Evolutionary conservation across 257 asterid species (phyloP).

Genomic region (Cynanchum wilfordii): DNA sequence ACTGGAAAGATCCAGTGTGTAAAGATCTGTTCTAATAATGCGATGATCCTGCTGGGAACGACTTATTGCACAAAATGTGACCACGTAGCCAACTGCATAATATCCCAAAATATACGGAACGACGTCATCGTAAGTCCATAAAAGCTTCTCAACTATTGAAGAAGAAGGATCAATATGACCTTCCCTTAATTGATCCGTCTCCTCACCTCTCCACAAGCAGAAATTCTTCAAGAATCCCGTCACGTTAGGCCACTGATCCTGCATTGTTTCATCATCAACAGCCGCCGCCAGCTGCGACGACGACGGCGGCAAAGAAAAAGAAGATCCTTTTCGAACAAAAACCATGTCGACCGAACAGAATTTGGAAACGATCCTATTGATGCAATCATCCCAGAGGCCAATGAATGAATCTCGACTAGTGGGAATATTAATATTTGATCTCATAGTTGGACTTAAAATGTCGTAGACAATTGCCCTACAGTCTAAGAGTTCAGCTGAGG

Average conservation of each 20-base stretch:
- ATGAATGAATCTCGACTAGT: slow-evolving; percentile 34
- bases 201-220: slow-evolving; percentile 52
- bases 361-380: slow-evolving; percentile 33
- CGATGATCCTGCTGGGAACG: slow-evolving; percentile 29
- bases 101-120: slow-evolving; percentile 42
- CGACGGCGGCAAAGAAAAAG: too few relatives aligned
- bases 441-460: slow-evolving; percentile 26
- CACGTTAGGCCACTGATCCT: slow-evolving; percentile 44
- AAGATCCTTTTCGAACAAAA: slow-evolving; percentile 28
- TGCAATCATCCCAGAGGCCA: slow-evolving; percentile 47
- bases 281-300: slow-evolving; percentile 5
- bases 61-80: slow-evolving; percentile 40
- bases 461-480: slow-evolving; percentile 32
- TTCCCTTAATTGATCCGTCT: slow-evolving; percentile 36
- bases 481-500: slow-evolving; percentile 30
- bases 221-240: slow-evolving; percentile 32
- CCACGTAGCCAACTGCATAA: slow-evolving; percentile 38
- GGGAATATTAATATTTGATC: slow-evolving; percentile 29
- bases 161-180: slow-evolving; percentile 38
- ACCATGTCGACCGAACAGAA: slow-evolving; percentile 38
- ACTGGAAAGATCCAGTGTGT: slow-evolving; percentile 32
- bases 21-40: slow-evolving; percentile 39
- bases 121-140: slow-evolving; percentile 38
- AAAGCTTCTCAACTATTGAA: slow-evolving; percentile 33
- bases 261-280: slow-evolving; percentile 8